Evolutionary conservation across 441 rosid species (phyloP), one percentile per base, ranked within the genome.

Genomic region (Jatropha podagrica): DNA sequence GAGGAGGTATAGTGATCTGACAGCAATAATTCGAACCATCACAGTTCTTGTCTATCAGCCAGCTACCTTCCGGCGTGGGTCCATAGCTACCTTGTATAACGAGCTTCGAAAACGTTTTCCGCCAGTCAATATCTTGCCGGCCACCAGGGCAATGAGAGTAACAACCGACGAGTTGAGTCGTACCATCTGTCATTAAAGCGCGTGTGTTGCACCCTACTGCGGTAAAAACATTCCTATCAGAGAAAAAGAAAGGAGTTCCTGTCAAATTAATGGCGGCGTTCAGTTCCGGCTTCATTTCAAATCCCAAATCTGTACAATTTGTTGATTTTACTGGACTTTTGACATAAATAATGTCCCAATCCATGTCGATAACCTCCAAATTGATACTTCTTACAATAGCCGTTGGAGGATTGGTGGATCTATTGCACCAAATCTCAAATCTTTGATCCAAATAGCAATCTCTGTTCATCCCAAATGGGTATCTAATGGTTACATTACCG

Each of bases 401-500:
- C 9, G n/a, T 32, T 1, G 41, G 46, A 51, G 72, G 46, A 18
- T 3, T 7, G 26, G 18, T 7, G 12, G 40, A 11, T 46, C 23
- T 9, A 14, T 49, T 48, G 40, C 72, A 68, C 11, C 13, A 20
- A 37, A 85, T 62, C 66, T 81, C 72, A 54, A 78, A 85, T 60
- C 77, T 79, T 7, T 73, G 11, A 0, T 81, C 15, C 2, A 72
- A 5, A 41, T 66, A 83, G 38, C 86, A 82, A 64, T 18, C 72
- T 23, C 26, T 0, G 59, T 81, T 84, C 38, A 82, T 77, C 56
- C 86, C 88, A 69, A 82, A 85, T 3, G 88, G 88, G 55, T 69
- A 81, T 0, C 82, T 78, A 51, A 79, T 81, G 0, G 32, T 8
- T n/a, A 82, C 76, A 42, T 51, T 77, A 66, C 86, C 88, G 46